Evolutionary conservation across 495 filamentous ascomycete genomes (phyloP).

Genomic region (Penicillium roqueforti): DNA sequence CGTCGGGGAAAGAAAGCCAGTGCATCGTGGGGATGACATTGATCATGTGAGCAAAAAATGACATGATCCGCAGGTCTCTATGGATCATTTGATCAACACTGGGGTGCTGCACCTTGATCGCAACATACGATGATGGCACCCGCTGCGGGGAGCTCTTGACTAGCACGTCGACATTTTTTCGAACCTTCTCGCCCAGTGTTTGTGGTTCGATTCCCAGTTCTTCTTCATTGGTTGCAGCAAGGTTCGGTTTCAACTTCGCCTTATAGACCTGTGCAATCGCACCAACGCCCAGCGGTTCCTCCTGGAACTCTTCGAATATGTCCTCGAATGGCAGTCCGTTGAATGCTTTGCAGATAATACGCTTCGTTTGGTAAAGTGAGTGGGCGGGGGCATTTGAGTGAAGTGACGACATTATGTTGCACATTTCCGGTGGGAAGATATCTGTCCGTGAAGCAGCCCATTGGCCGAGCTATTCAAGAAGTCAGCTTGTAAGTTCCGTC

Average conservation of each 20-base stretch:
- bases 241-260: slow-evolving; percentile 79
- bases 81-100: slow-evolving; percentile 82
- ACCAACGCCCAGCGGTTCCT: slow-evolving; percentile 85
- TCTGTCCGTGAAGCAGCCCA: slow-evolving; percentile 97
- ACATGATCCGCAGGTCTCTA: slow-evolving; percentile 89
- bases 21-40: slow-evolving; percentile 92
- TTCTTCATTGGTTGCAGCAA: slow-evolving; percentile 59
- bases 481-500: slow-evolving; percentile 5
- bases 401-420: slow-evolving; percentile 86
- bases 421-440: slow-evolving; percentile 95
- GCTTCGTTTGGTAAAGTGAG: slow-evolving; percentile 73
- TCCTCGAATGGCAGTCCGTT: slow-evolving; percentile 73
- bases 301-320: slow-evolving; percentile 96
- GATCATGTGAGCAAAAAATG: slow-evolving; percentile 79
- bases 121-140: slow-evolving; percentile 89
- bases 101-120: slow-evolving; percentile 94
- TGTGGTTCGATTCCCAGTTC: slow-evolving; percentile 44
- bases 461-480: slow-evolving; percentile 73
- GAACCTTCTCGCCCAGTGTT: slow-evolving; percentile 62
- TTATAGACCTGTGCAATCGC: slow-evolving; percentile 98
- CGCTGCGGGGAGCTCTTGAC: slow-evolving; percentile 80
- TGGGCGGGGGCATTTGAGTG: slow-evolving; percentile 94
- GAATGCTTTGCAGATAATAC: slow-evolving; percentile 76
- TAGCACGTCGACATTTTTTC: slow-evolving; percentile 77
- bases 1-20: slow-evolving; percentile 95